phyloP scores from a whole-genome alignment of 225 moss, liverwort and hornwort genomes.

The Bryoerythrophyllum caledonicum region DNA sequence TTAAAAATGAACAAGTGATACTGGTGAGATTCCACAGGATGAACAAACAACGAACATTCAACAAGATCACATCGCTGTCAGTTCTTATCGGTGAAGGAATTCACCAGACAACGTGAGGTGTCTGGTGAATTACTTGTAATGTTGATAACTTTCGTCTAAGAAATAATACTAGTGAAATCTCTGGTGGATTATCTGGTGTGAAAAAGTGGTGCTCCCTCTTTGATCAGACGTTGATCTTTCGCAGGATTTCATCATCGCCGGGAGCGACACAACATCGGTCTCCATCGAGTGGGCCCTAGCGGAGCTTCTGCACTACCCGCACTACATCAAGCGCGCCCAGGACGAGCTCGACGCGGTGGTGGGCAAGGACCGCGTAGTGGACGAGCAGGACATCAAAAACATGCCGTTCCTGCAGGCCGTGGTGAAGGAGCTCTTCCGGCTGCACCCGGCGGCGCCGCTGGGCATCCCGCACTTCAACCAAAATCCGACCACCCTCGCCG shows the following conservation, averaged over 20 bases:
- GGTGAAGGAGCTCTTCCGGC: constrained; percentile 59
- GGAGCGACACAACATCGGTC: constrained; percentile 57
- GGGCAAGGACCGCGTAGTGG: constrained; percentile 44
- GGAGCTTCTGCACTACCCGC: constrained; percentile 55
- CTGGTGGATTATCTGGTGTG: no score
- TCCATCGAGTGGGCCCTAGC: constrained; percentile 62
- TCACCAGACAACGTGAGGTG: no score
- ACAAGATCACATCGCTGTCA: no score
- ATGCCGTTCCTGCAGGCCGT: constrained; percentile 55
- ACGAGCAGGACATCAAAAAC: constrained; percentile 48
- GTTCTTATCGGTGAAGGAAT: no score
- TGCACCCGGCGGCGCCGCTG: constrained; percentile 53
- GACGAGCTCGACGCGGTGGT: constrained; percentile 56
- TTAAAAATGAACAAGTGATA: no score
- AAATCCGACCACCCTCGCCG: constrained; percentile 36
- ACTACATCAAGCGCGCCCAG: constrained; percentile 43
- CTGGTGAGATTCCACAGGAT: background rate
- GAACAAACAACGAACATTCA: background rate
- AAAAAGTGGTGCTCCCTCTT: background rate
- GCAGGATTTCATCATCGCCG: constrained; percentile 61
- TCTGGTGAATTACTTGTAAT: no score
- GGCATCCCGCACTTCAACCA: constrained; percentile 51
- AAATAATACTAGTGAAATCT: background rate
- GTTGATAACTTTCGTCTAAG: no score
- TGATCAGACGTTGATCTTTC: no score